Base-by-base conservation (phyloP, 306 rosid species). In the Cyamopsis tetragonoloba region DNA sequence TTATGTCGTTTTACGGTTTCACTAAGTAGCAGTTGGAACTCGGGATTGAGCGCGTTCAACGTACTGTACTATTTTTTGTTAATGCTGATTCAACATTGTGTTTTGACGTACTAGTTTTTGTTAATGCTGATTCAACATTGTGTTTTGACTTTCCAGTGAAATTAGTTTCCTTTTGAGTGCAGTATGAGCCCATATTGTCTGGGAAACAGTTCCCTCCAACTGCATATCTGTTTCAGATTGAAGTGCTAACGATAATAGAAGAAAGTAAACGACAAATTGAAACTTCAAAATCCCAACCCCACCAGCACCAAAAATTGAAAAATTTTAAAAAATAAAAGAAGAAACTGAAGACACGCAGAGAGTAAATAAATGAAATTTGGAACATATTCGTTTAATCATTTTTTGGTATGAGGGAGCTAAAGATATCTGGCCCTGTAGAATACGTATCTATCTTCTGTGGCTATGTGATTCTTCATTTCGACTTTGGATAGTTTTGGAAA, bases 31-130 rank as follows among this genome's bases (percentile, higher is more conserved):
- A 15, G 9, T 14, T 71, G 41, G 74, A 24, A 69, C 59, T 41
- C 59, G 70, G 56, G 66, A 66, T 59, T 71, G 50, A 60, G 39
- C 26, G 3, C 56, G 59, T 56, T 74, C 39, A n/a, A n/a, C 46
- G 26, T 32, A n/a, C 64, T 23, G 12, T 35, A 49, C 13, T 59
- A 44, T 19, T 20, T 47, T 32, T 26, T 41, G 17, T 7, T 11
- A 44, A 44, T 58, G 59, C 14, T 10, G n/a, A 44, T 70, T 44
- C 5, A 34, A 34, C 27, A 14, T 14, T 20, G 13, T 56, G 22
- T 68, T n/a, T n/a, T n/a, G n/a, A n/a, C n/a, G 12, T 35, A 49
- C 13, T 59, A 44, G 13, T 20, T 47, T 32, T 26, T 41, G 17
- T 7, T 11, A 44, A 44, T 58, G 59, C 14, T 10, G n/a, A 44